Evolutionary conservation across 805 yeast genomes (phyloP).

Genomic region (Huiozyma sinensis): DNA sequence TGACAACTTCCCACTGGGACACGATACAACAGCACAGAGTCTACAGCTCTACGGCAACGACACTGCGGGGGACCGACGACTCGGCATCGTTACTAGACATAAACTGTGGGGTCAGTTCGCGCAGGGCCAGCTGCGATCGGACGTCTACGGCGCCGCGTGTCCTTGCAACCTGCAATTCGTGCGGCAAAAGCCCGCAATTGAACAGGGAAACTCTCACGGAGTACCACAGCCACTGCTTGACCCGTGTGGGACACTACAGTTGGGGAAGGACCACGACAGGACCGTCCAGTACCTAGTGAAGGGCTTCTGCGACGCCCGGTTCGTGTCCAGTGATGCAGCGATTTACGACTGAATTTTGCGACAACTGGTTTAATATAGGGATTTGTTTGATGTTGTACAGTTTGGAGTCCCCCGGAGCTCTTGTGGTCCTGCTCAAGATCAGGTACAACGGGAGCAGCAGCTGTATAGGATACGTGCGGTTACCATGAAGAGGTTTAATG

Average conservation of each 20-base stretch:
- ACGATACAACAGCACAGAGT: slow-evolving; percentile 10
- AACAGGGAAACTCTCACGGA: too few relatives aligned
- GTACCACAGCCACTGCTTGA: slow-evolving; percentile 12
- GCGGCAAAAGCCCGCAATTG: slow-evolving; percentile 1
- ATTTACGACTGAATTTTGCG: too few relatives aligned
- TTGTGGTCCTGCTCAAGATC: too few relatives aligned
- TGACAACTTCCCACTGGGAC: too few relatives aligned
- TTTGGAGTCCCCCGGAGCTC: too few relatives aligned
- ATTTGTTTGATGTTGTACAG: too few relatives aligned
- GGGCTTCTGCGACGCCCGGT: slow-evolving; percentile 27
- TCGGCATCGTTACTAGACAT: slow-evolving; percentile 23
- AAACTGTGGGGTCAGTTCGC: slow-evolving; percentile 26
- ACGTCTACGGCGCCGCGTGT: slow-evolving; percentile 21
- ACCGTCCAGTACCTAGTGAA: slow-evolving; percentile 25
- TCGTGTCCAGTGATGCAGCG: slow-evolving; percentile 1
- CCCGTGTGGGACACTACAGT: slow-evolving; percentile 22
- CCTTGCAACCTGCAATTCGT: slow-evolving; percentile 18
- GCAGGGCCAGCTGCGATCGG: slow-evolving; percentile 15
- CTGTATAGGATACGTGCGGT: background rate
- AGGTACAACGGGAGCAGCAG: too few relatives aligned
- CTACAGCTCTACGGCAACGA: slow-evolving; percentile 7
- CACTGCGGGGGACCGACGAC: slow-evolving; percentile 16
- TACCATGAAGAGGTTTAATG: slow-evolving; percentile 6
- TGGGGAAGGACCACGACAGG: slow-evolving; percentile 11
- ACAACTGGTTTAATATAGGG: too few relatives aligned